Evolutionary conservation across 108 stramenopile species (phyloP).

Genomic region (Cyclotella sp.): DNA sequence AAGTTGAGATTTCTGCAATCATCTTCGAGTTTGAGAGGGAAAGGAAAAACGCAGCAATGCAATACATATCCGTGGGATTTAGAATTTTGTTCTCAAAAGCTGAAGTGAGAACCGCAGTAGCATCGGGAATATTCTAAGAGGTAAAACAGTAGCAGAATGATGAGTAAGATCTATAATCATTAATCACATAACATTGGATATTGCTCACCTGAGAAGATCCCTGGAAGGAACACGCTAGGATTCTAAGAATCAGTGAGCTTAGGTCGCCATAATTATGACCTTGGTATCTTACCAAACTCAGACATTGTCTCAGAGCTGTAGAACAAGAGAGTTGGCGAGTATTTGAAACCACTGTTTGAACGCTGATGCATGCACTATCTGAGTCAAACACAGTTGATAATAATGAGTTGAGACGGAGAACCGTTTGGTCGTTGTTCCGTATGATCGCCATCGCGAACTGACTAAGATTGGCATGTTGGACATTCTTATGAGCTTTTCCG

Average conservation of each 20-base stretch:
- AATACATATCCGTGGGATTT: background rate
- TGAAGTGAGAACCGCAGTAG: background rate
- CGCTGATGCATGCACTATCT: background rate
- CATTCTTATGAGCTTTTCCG: constrained; percentile 1
- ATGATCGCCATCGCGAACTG: constrained; percentile 29
- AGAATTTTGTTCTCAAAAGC: constrained; percentile 12
- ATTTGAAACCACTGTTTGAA: background rate
- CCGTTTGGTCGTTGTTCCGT: constrained; percentile 2
- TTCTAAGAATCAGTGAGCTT: constrained; percentile 16
- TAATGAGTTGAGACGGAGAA: constrained; percentile 14
- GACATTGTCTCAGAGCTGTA: constrained; percentile 30
- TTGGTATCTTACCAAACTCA: constrained; percentile 44
- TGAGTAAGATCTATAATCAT: background rate
- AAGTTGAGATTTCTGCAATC: background rate
- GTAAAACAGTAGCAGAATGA: background rate
- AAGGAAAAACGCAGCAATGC: background rate
- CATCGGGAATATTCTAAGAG: background rate
- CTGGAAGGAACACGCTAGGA: constrained; percentile 20
- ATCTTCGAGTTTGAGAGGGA: background rate
- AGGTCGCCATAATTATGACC: constrained; percentile 5
- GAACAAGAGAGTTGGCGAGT: background rate
- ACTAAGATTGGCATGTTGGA: constrained; percentile 12
- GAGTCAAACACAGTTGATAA: constrained; percentile 20
- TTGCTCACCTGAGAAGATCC: background rate
- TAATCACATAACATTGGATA: constrained; percentile 1